phyloP scores from a whole-genome alignment of 2,329 filamentous ascomycete genomes.

The Fusarium staphyleae region DNA sequence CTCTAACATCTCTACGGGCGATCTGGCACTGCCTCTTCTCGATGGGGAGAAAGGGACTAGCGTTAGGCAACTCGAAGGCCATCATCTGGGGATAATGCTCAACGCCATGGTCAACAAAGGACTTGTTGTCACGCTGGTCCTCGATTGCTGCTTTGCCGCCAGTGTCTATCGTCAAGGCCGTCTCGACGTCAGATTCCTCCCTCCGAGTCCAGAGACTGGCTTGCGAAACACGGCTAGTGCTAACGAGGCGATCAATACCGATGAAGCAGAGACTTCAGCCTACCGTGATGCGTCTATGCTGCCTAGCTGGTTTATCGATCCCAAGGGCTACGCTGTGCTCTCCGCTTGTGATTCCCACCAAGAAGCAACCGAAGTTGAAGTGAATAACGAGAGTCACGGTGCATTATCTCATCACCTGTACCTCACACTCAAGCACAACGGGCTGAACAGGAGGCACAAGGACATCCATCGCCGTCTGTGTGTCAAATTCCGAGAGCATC shows the following conservation, averaged over 20 bases:
- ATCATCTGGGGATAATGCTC: not conserved
- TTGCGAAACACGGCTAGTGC: no score
- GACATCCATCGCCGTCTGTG: conserved; percentile 2
- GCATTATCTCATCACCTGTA: conserved; percentile 4
- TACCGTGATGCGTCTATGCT: conserved; percentile 7
- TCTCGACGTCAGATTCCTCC: not conserved
- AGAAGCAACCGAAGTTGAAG: not conserved
- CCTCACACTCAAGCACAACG: not conserved
- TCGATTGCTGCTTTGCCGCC: conserved; percentile 31
- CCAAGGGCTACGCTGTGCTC: conserved; percentile 14
- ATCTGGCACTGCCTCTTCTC: conserved; percentile 18
- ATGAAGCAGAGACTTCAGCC: no score
- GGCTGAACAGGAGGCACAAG: conserved; percentile 2
- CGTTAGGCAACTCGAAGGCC: not conserved
- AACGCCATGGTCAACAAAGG: conserved; percentile 15
- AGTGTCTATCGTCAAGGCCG: conserved; percentile 10
- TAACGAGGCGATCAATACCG: no score
- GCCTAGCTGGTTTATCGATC: conserved; percentile 16
- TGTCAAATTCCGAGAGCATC: not conserved
- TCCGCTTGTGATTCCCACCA: conserved; percentile 17
- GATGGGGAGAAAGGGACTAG: not conserved
- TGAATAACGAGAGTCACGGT: not conserved
- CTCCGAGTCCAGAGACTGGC: not conserved
- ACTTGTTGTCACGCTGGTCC: conserved; percentile 19
- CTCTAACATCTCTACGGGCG: not conserved